A percentile compares a stretch with the other conserved stretches of the same genome.
phyloP scores from a whole-genome alignment of 225 moss, liverwort and hornwort species.

The Pseudoscleropodium purum region DNA sequence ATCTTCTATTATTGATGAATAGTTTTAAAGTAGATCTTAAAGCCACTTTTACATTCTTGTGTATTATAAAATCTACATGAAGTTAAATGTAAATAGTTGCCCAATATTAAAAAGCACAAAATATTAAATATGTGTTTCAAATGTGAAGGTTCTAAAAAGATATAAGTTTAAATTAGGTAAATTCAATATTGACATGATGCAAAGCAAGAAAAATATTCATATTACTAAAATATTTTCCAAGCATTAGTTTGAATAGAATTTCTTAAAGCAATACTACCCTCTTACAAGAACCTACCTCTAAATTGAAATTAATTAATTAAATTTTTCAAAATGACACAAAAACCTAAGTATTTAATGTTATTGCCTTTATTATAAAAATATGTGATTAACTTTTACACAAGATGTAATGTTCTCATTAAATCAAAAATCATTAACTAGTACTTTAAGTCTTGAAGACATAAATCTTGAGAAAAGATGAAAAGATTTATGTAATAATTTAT shows the following conservation, averaged over 20 bases:
- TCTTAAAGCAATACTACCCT: neutral
- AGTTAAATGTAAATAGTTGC: too few species aligned
- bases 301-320: neutral
- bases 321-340: neutral
- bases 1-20: neutral
- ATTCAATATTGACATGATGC: too few species aligned
- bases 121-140: too few species aligned
- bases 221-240: neutral
- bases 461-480: neutral
- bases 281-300: neutral
- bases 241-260: neutral
- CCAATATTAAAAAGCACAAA: too few species aligned
- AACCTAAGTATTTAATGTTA: neutral
- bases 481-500: neutral
- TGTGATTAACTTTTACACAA: neutral
- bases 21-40: neutral
- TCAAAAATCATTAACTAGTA: neutral
- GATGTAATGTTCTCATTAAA: neutral
- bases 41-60: too few species aligned
- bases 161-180: too few species aligned
- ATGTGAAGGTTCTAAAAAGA: too few species aligned
- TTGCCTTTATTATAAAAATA: neutral
- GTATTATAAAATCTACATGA: too few species aligned
- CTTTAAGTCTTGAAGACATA: too few species aligned
- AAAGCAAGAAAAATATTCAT: neutral